Base-by-base conservation (phyloP, 306 rosid species). In the Cicer cuneatum region DNA sequence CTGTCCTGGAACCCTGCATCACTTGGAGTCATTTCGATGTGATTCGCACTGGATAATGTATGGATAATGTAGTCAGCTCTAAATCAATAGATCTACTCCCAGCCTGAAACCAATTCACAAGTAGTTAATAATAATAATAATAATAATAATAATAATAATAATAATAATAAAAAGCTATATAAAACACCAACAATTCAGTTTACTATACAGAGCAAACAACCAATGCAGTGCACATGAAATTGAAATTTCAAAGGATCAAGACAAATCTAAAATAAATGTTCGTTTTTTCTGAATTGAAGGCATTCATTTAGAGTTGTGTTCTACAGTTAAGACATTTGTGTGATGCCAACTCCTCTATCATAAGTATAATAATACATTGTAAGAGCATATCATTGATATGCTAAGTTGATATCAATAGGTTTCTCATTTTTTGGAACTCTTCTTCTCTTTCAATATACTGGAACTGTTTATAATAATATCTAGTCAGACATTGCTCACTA, bases 1-100 rank as follows among this genome's bases (percentile, higher is more conserved):
- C 97, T 92, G 74, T 94, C 99, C 82, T 88, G 97, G 81, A 91
- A 94, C 64, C 97, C 99, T 43, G 99, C 99, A 83, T 94, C 99
- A 66, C 95, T 87, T 49, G 99, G 97, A 75, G 79, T 94, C 79
- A 94, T 77, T 79, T 94, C 99, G 13, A 88, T 88, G 71, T 94
- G 99, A 78, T 92, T 83, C 46, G 92, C 83, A 82, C 99, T 92
- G 39, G 97, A 85, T 48, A 94, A n/a, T n/a, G n/a, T n/a, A n/a
- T n/a, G n/a, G n/a, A n/a, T n/a, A n/a, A 65, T 12, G 97, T 94
- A 24, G 99, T 94, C 76, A 94, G 80, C 89, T 94, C 97, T 65
- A 94, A 63, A 66, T 94, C 99, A 85, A 94, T 83, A 8, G 87
- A 88, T 86, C 98, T 86, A 75, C 93, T 92, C 61, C 97, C 98